Percentiles rank a stretch among this genome's conserved stretches.
Evolutionary conservation across 148 eudicot genomes (phyloP).

Genomic region (Polygonum aviculare): DNA sequence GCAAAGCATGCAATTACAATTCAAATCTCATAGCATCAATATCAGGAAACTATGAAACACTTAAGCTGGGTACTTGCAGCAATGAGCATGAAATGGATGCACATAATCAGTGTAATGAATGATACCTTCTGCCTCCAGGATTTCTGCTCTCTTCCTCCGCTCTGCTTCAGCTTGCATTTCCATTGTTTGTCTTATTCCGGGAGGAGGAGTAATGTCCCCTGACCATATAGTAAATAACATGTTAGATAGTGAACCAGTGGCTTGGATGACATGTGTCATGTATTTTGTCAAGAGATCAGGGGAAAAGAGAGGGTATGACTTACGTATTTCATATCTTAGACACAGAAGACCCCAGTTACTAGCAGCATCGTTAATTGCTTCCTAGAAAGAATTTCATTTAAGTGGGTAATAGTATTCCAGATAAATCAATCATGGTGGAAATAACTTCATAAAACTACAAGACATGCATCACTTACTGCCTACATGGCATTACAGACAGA

Average conservation of each 20-base stretch:
- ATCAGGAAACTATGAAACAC: neutral
- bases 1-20: too few species aligned
- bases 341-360: conserved; percentile 81
- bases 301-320: conserved; percentile 9
- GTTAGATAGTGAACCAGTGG: neutral
- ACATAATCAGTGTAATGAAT: neutral
- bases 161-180: conserved; percentile 99
- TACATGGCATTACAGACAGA: neutral
- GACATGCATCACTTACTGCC: neutral
- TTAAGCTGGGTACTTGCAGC: neutral
- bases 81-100: neutral
- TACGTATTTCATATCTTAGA: conserved; percentile 93
- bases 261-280: neutral
- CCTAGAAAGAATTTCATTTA: conserved; percentile 22
- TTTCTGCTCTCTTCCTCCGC: conserved; percentile 84
- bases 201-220: conserved; percentile 98
- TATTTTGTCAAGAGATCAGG: neutral
- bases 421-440: neutral
- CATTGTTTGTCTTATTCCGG: conserved; percentile 77
- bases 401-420: neutral
- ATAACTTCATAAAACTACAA: neutral
- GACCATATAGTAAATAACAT: neutral
- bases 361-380: conserved; percentile 81
- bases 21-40: neutral
- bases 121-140: conserved; percentile 90